Evolutionary conservation across 2,329 filamentous ascomycete genomes (phyloP).

Genomic region (Rutstroemia sydowiana): DNA sequence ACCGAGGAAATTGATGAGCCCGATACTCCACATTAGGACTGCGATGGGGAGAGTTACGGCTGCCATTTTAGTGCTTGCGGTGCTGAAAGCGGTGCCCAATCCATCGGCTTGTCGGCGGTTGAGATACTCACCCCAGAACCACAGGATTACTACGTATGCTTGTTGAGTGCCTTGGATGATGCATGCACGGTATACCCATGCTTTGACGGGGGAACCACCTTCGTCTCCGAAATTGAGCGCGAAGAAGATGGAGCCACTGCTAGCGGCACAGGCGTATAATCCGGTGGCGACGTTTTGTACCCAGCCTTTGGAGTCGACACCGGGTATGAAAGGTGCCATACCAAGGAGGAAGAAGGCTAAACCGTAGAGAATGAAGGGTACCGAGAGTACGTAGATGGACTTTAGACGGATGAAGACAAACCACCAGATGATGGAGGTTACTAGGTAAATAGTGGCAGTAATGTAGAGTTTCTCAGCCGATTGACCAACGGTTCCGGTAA

Average conservation of each 20-base stretch:
- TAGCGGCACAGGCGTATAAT: slow-evolving; percentile 54
- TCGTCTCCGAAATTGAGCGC: slow-evolving; percentile 60
- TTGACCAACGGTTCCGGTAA: slow-evolving; percentile 55
- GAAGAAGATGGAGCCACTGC: slow-evolving; percentile 58
- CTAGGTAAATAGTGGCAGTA: slow-evolving; percentile 52
- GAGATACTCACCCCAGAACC: slow-evolving; percentile 56
- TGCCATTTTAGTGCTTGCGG: slow-evolving; percentile 32
- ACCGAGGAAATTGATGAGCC: slow-evolving; percentile 48
- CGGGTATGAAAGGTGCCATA: slow-evolving; percentile 45
- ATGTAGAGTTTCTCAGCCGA: slow-evolving; percentile 51
- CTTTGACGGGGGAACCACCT: slow-evolving; percentile 52
- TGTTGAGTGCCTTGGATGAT: slow-evolving; percentile 61
- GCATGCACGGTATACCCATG: slow-evolving; percentile 61
- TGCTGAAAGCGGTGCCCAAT: slow-evolving; percentile 34
- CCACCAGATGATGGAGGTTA: slow-evolving; percentile 56
- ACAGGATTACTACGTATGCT: slow-evolving; percentile 55
- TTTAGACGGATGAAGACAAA: slow-evolving; percentile 50
- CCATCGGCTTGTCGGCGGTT: slow-evolving; percentile 7
- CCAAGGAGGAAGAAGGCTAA: slow-evolving; percentile 57
- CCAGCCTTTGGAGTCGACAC: slow-evolving; percentile 37
- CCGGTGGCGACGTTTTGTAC: slow-evolving; percentile 49
- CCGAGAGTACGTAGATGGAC: slow-evolving; percentile 37
- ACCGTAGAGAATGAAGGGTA: slow-evolving; percentile 54
- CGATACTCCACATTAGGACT: slow-evolving; percentile 48
- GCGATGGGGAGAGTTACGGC: slow-evolving; percentile 53